Percentiles rank a stretch among this genome's conserved stretches.
Evolutionary conservation across 129 eudicot species (phyloP).

Genomic region (Lactuca saligna): DNA sequence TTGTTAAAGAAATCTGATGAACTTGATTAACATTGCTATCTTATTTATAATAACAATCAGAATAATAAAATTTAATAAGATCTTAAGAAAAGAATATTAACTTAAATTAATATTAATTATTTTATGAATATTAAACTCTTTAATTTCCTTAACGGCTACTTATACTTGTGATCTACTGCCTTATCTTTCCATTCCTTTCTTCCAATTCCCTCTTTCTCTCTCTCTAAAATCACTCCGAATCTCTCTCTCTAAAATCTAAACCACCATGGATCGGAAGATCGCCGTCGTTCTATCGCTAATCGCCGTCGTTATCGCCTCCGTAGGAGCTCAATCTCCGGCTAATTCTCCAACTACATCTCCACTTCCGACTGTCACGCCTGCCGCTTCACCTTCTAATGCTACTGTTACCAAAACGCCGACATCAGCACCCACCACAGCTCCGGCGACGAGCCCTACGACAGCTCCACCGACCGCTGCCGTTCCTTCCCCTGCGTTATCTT

Average conservation of each 20-base stretch:
- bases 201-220: not conserved
- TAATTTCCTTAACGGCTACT: conserved; percentile 16
- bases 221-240: not conserved
- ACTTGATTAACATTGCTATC: too few species aligned
- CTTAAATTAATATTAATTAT: too few species aligned
- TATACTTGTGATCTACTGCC: conserved; percentile 1
- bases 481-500: not conserved
- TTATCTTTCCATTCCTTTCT: conserved; percentile 16
- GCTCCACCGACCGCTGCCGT: not conserved
- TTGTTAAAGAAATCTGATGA: too few species aligned
- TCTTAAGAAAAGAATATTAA: too few species aligned
- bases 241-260: not conserved
- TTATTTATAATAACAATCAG: too few species aligned
- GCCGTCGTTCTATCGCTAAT: conserved; percentile 13
- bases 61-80: too few species aligned
- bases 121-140: not conserved
- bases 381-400: conserved; percentile 22
- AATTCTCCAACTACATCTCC: conserved; percentile 12
- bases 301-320: conserved; percentile 19
- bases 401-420: conserved; percentile 4
- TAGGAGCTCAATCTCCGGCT: conserved; percentile 35
- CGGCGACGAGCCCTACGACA: conserved; percentile 6
- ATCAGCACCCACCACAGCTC: conserved; percentile 21
- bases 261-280: conserved; percentile 20
- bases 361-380: conserved; percentile 6